A percentile compares a stretch with the other conserved stretches of the same genome.
These are phyloP conservation scores for Trichoderma aggressivum DNA, from an alignment of 2,329 filamentous ascomycete species.

Conservation along the genomic window DNA sequence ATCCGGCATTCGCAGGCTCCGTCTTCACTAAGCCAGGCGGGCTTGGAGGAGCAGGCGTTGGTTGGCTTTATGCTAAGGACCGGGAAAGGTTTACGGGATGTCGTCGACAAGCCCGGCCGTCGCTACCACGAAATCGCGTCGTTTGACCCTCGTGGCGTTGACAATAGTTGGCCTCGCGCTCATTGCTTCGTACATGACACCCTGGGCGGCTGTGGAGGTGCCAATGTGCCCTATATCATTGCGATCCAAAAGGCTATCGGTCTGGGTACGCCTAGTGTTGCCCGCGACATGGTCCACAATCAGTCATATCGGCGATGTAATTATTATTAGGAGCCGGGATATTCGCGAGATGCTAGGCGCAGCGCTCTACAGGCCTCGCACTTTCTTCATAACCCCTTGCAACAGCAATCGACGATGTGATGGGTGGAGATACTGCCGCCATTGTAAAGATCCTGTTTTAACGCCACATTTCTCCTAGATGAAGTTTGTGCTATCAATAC, in stretches of 20 bases:
- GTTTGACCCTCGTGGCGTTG: background rate
- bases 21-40: background rate
- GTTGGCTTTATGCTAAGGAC: background rate
- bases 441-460: background rate
- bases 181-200: background rate
- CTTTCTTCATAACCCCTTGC: background rate
- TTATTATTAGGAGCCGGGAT: background rate
- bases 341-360: background rate
- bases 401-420: background rate
- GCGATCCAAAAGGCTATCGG: background rate
- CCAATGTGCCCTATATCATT: background rate
- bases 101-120: background rate
- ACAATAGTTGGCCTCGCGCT: background rate
- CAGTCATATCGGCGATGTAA: background rate
- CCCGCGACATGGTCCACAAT: background rate
- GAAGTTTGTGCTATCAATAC: background rate
- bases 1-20: background rate
- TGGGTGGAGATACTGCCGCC: background rate
- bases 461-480: background rate
- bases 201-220: background rate
- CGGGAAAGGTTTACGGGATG: background rate
- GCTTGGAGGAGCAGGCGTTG: background rate
- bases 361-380: background rate
- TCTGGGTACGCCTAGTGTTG: background rate
- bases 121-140: background rate